phyloP scores from a whole-genome alignment of 2,329 filamentous ascomycete species.

The Phialophora verrucosa region DNA sequence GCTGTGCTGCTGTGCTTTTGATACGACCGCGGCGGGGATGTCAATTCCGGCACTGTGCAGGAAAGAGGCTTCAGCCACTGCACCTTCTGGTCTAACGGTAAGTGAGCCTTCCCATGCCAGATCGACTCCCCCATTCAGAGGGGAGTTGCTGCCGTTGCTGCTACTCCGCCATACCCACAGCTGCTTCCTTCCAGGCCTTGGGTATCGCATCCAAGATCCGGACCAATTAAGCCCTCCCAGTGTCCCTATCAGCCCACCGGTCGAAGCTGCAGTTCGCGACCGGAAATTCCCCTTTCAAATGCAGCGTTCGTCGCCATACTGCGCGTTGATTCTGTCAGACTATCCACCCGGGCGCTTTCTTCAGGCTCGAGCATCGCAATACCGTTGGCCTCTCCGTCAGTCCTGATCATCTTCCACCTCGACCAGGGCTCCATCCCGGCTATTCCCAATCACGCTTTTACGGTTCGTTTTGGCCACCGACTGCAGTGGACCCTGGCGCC shows the following conservation, averaged over 20 bases:
- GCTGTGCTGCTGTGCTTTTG: constrained; percentile 11
- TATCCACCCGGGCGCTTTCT: constrained; percentile 15
- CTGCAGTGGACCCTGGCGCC: constrained; percentile 26
- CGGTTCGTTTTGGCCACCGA: constrained; percentile 28
- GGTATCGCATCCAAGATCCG: constrained; percentile 30
- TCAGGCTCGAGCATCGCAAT: constrained; percentile 14
- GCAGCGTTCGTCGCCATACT: background rate
- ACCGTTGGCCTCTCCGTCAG: constrained; percentile 21
- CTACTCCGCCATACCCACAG: constrained; percentile 24
- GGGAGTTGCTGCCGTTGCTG: background rate
- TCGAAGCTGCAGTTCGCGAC: constrained; percentile 8
- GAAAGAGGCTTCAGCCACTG: constrained; percentile 19
- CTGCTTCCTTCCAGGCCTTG: constrained; percentile 22
- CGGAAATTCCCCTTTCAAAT: constrained; percentile 15
- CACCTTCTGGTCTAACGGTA: constrained; percentile 9
- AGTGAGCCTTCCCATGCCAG: constrained; percentile 4
- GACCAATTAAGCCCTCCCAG: constrained; percentile 24
- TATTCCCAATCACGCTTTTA: constrained; percentile 26
- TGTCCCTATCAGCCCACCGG: constrained; percentile 6
- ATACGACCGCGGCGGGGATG: background rate
- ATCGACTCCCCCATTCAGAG: background rate
- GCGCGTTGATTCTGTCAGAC: constrained; percentile 16
- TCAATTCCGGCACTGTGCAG: background rate
- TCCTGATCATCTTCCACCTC: constrained; percentile 24
- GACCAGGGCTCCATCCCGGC: constrained; percentile 20